Evolutionary conservation across 148 eudicot species (phyloP), one percentile per base, ranked within the genome.

Genomic region (Silene latifolia): DNA sequence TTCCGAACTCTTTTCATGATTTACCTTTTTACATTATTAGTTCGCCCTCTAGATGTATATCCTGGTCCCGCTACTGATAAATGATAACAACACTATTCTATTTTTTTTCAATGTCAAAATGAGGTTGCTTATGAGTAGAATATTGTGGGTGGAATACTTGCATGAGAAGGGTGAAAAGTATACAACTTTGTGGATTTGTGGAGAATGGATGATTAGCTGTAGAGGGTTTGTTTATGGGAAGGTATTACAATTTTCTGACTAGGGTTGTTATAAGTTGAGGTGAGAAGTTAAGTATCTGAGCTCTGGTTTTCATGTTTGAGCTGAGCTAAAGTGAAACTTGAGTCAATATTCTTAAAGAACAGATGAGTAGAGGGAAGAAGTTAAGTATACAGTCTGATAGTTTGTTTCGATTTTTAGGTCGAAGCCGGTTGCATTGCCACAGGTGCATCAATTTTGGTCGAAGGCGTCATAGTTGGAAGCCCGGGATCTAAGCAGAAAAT

Each of bases 401-500:
- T 42, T 19, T 67, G 14, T 67, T 12, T 61, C 54, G 6, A 73
- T 18, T 82, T 82, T 13, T 69, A 96, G 99, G 91, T 92, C 24
- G 98, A 92, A 81, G 87, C 87, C 79, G 94, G 97, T 58, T 69
- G 70, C 71, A 83, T 90, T 48, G 35, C 90, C 63, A 92, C 98
- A 23, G 99, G 99, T 65, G 99, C 98, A 77, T 96, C 99, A 60
- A 66, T 92, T 57, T 83, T 85, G 85, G 86, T 92, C 72, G 86
- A 89, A 85, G 99, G 99, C 57, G 82, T 80, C 72, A 69, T 96
- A 56, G 95, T 90, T 42, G 80, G 77, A 56, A 96, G 99, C 79
- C 98, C 88, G 74, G 99, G 99, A 73, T 79, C 97, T 47, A 96
- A 96, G 82, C 99, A 96, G 78, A 96, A 90, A 80, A 75, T 92